These are phyloP conservation scores for Amanita molliuscula DNA, from an alignment of 768 basidiomycete genomes.

Conservation along the genomic window DNA sequence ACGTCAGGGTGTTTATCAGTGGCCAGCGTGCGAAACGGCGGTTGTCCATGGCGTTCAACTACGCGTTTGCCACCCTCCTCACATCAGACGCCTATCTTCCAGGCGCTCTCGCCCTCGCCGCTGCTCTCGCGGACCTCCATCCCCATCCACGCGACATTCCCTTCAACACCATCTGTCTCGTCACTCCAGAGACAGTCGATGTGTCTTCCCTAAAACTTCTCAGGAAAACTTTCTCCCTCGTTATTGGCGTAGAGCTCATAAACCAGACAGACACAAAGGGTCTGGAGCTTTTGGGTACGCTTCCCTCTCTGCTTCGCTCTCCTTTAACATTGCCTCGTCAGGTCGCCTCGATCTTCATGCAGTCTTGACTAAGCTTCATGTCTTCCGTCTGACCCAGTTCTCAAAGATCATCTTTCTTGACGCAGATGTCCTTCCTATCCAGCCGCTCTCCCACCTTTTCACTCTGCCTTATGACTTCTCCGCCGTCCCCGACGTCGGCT, in stretches of 20 bases:
- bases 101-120: constrained; percentile 80
- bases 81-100: constrained; percentile 90
- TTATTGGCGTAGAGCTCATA: constrained; percentile 89
- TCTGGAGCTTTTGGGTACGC: constrained; percentile 70
- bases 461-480: constrained; percentile 73
- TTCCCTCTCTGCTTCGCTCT: neutral
- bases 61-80: constrained; percentile 87
- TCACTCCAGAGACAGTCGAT: constrained; percentile 90
- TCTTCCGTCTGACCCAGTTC: constrained; percentile 86
- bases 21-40: neutral
- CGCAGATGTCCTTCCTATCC: constrained; percentile 82
- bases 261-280: constrained; percentile 54
- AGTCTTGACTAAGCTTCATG: constrained; percentile 93
- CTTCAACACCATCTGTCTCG: constrained; percentile 80
- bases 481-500: constrained; percentile 93
- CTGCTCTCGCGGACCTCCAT: constrained; percentile 78
- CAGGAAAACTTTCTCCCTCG: constrained; percentile 69
- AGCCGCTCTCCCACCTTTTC: constrained; percentile 91
- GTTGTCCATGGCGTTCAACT: constrained; percentile 20
- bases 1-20: neutral
- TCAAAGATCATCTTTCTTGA: constrained; percentile 85
- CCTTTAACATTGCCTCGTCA: constrained; percentile 18
- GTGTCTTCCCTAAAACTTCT: constrained; percentile 73
- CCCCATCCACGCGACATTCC: constrained; percentile 49
- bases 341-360: constrained; percentile 91